A percentile compares a stretch with the other conserved stretches of the same genome.
Evolutionary conservation across 129 eudicot genomes (phyloP).

Genomic region (carrot (Daucus carota)): DH1_v3.0 NC_030386.2:37565001-37565500

Average conservation of each 20-base stretch:
- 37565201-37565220: slow-evolving; percentile 89
- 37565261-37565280: slow-evolving; percentile 47
- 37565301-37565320: slow-evolving; percentile 61
- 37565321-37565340: slow-evolving; percentile 63
- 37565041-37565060: slow-evolving; percentile 87
- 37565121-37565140: slow-evolving; percentile 95
- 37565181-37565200: slow-evolving; percentile 72
- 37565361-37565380: slow-evolving; percentile 19
- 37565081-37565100: slow-evolving; percentile 94
- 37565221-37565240: slow-evolving; percentile 89
- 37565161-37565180: slow-evolving; percentile 94
- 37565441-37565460: neutral
- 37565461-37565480: neutral
- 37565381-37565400: slow-evolving; percentile 29
- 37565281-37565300: slow-evolving; percentile 33
- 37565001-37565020: slow-evolving; percentile 84
- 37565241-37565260: slow-evolving; percentile 88
- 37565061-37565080: slow-evolving; percentile 93
- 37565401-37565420: neutral
- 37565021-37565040: slow-evolving; percentile 73
- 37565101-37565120: slow-evolving; percentile 98
- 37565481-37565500: neutral
- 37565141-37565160: slow-evolving; percentile 88
- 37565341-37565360: slow-evolving; percentile 16
- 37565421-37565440: slow-evolving; percentile 2